These are phyloP conservation scores for Ustilago shanxiensis DNA, from an alignment of 1,284 basidiomycete species.

Conservation along the genomic window DNA sequence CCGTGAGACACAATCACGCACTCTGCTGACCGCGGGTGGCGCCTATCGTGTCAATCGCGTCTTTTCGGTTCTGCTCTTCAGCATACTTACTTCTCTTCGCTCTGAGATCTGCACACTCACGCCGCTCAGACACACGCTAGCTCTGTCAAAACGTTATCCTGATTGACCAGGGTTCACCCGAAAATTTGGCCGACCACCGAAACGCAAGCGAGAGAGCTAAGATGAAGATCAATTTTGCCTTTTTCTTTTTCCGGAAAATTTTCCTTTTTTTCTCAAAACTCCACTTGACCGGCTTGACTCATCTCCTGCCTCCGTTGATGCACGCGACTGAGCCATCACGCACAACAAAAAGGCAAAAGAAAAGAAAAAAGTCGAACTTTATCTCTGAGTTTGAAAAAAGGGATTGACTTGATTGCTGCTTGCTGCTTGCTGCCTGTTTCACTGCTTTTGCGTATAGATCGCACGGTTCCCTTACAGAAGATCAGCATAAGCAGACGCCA, in stretches of 20 bases:
- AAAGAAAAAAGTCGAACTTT: slow-evolving; percentile 3
- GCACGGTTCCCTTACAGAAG: neutral
- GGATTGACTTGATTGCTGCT: slow-evolving; percentile 2
- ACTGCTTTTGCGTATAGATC: neutral
- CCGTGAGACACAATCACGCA: neutral
- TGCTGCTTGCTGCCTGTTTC: neutral
- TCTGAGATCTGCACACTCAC: neutral
- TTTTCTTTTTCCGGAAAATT: slow-evolving; percentile 4
- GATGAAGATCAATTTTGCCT: neutral
- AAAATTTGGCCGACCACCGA: slow-evolving; percentile 27
- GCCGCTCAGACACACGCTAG: neutral
- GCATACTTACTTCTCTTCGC: neutral
- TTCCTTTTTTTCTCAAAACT: neutral
- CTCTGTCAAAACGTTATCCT: neutral
- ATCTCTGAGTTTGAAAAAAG: slow-evolving; percentile 2
- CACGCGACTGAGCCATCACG: slow-evolving; percentile 5
- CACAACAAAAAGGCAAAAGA: neutral
- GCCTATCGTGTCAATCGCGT: neutral
- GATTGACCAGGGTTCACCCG: slow-evolving; percentile 23
- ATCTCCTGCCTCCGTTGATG: neutral
- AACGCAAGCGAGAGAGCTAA: slow-evolving; percentile 10
- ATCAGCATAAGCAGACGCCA: slow-evolving; percentile 11
- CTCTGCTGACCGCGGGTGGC: neutral
- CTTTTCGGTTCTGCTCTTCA: too few species aligned
- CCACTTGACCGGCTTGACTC: slow-evolving; percentile 1